Conservation (phyloP, 345 rosid genomes). For the Brassica rapa region DNA sequence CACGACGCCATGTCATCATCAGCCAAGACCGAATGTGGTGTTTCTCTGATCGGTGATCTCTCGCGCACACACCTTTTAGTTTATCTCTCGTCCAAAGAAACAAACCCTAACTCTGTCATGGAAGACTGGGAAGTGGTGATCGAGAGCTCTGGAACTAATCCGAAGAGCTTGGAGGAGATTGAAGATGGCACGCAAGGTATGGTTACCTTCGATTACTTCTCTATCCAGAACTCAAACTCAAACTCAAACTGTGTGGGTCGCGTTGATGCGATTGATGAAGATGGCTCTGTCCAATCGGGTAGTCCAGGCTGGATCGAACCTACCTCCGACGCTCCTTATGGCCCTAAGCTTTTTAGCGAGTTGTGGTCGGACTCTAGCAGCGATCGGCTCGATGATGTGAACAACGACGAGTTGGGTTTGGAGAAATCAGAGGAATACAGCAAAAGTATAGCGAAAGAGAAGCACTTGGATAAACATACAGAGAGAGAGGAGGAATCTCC, state of each 20-base stretch:
- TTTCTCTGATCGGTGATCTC: background rate
- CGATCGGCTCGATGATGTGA: conserved; percentile 57
- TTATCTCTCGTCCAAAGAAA: background rate
- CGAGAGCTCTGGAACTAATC: conserved; percentile 47
- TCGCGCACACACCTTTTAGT: background rate
- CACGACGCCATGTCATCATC: conserved; percentile 1
- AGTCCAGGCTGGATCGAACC: conserved; percentile 97
- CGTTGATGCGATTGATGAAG: conserved; percentile 46
- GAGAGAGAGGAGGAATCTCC: conserved; percentile 24
- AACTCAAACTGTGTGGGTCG: conserved; percentile 31
- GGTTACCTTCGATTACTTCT: conserved; percentile 79
- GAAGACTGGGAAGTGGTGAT: conserved; percentile 83
- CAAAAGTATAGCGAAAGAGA: conserved; percentile 39
- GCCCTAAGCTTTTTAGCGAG: conserved; percentile 53
- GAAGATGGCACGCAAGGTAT: conserved; percentile 63
- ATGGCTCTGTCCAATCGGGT: conserved; percentile 66
- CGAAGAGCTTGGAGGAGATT: conserved; percentile 46
- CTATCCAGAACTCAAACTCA: conserved; percentile 42
- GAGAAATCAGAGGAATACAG: conserved; percentile 34
- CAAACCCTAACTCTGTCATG: conserved; percentile 31
- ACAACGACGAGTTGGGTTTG: conserved; percentile 13
- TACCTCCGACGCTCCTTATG: conserved; percentile 50
- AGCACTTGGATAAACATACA: conserved; percentile 14
- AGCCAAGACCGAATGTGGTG: conserved; percentile 1
- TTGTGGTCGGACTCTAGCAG: conserved; percentile 90